phyloP scores from a whole-genome alignment of 2,329 filamentous ascomycete species.

The Aspergillus fischeri region DNA sequence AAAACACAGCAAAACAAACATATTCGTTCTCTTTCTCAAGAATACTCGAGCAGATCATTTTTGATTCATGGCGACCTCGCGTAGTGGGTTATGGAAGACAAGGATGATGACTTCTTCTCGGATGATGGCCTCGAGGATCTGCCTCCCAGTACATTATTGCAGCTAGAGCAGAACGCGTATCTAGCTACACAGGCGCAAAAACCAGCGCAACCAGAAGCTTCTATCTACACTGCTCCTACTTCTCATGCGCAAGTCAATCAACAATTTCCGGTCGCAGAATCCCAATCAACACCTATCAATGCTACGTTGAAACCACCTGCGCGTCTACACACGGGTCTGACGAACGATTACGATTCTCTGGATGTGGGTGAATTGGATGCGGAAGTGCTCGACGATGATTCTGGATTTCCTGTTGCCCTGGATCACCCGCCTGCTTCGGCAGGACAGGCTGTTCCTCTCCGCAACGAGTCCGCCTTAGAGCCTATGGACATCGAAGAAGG shows the following conservation, averaged over 20 bases:
- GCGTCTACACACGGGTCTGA: slow-evolving; percentile 32
- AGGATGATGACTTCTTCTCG: slow-evolving; percentile 46
- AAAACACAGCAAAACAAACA: not conserved
- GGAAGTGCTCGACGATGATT: slow-evolving; percentile 38
- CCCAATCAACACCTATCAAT: slow-evolving; percentile 7
- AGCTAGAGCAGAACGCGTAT: slow-evolving; percentile 45
- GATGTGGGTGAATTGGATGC: slow-evolving; percentile 44
- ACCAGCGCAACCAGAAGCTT: slow-evolving; percentile 12
- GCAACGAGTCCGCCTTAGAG: slow-evolving; percentile 13
- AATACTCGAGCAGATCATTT: not conserved
- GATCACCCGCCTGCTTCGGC: slow-evolving; percentile 9
- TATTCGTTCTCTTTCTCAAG: not conserved
- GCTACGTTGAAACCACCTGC: slow-evolving; percentile 24
- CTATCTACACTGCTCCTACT: not conserved
- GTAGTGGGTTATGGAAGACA: slow-evolving; percentile 43
- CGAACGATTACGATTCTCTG: slow-evolving; percentile 39
- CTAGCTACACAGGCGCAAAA: slow-evolving; percentile 39
- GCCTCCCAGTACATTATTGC: slow-evolving; percentile 38
- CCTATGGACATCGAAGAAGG: slow-evolving; percentile 17
- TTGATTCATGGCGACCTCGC: slow-evolving; percentile 32
- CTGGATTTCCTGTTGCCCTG: slow-evolving; percentile 6
- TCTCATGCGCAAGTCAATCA: not conserved
- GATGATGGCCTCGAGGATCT: slow-evolving; percentile 45
- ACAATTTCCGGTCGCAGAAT: slow-evolving; percentile 3
- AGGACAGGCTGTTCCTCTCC: slow-evolving; percentile 2